Conservation (phyloP, 345 rosid genomes). For the Barbarea vulgaris region DNA sequence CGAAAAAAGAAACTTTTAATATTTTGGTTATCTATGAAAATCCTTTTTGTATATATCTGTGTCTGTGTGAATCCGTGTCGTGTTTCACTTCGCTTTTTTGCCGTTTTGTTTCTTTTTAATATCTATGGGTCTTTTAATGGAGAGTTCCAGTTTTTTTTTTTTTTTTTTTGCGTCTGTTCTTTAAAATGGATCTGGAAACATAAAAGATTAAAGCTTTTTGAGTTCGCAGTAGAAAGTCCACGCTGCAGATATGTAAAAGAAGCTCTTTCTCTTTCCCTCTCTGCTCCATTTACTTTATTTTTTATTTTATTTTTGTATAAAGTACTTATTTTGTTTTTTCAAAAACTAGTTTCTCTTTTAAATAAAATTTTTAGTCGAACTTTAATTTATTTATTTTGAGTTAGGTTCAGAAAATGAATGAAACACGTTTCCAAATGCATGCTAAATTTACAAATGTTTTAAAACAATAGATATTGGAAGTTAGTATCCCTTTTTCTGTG, state of each 20-base stretch:
- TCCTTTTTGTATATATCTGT: slow-evolving; percentile 38
- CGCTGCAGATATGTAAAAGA: slow-evolving; percentile 34
- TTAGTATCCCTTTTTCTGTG: neutral
- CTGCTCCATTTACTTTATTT: neutral
- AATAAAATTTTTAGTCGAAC: neutral
- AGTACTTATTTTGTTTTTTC: neutral
- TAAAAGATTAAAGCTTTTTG: slow-evolving; percentile 14
- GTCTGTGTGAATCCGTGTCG: slow-evolving; percentile 42
- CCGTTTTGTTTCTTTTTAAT: slow-evolving; percentile 24
- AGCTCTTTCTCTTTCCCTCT: neutral
- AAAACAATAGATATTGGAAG: neutral
- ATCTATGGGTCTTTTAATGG: slow-evolving; percentile 16
- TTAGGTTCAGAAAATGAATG: slow-evolving; percentile 3
- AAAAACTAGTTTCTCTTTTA: neutral
- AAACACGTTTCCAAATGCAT: neutral
- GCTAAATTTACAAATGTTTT: neutral
- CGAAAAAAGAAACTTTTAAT: neutral
- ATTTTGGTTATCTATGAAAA: neutral
- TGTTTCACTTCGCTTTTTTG: slow-evolving; percentile 39
- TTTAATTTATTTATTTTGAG: neutral
- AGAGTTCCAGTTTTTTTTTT: slow-evolving; percentile 11
- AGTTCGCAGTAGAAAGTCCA: slow-evolving; percentile 36
- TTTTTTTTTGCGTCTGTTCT: neutral
- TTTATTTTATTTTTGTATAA: neutral
- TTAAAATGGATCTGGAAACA: slow-evolving; percentile 30